Conservation (phyloP, 495 filamentous ascomycete species). For the Talaromyces borbonicus region DNA sequence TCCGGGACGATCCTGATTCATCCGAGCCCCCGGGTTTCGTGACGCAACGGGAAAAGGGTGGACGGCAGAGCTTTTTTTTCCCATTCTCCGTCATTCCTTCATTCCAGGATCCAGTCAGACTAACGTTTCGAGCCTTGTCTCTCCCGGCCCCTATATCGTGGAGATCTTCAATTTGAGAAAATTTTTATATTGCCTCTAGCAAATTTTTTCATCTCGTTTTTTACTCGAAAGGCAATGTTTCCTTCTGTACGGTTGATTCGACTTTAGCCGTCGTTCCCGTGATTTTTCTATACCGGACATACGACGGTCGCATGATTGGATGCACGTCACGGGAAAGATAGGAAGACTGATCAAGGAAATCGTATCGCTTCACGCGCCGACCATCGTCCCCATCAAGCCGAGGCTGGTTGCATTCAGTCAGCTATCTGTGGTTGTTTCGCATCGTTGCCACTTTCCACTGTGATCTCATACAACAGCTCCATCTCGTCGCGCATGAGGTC, state of each 20-base stretch:
- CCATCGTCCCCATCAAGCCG: neutral
- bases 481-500: neutral
- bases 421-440: neutral
- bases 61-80: slow-evolving; percentile 1
- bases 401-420: neutral
- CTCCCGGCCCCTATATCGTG: neutral
- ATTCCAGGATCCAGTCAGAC: slow-evolving; percentile 1
- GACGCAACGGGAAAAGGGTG: slow-evolving; percentile 1
- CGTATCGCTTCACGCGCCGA: slow-evolving; percentile 3
- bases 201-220: no score
- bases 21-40: neutral
- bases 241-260: neutral
- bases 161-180: neutral
- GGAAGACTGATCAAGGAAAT: slow-evolving; percentile 2
- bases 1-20: no score
- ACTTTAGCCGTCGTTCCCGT: neutral
- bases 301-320: slow-evolving; percentile 3
- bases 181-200: no score
- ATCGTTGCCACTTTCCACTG: no score
- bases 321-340: slow-evolving; percentile 7
- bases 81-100: neutral
- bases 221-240: no score
- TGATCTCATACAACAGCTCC: neutral
- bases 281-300: neutral
- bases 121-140: slow-evolving; percentile 1